Base-by-base conservation (phyloP, 345 rosid species). In the Citrus medica region DNA sequence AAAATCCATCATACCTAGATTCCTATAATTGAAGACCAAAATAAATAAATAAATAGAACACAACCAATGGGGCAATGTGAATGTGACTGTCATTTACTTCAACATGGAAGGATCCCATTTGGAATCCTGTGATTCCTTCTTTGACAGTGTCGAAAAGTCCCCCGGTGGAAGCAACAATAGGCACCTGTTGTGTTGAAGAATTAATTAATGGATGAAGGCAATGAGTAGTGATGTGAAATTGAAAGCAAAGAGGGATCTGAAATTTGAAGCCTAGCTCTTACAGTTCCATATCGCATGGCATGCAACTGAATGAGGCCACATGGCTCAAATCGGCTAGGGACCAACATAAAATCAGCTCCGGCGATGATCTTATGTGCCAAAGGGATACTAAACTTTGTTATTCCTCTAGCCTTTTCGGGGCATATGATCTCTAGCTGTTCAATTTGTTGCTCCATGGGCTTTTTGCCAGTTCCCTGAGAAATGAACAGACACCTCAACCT, bases 261-360 rank as follows among this genome's bases (percentile, higher is more conserved):
- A 28, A 35, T 46, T 46, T 46, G 51, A 46, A 46, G 16, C 17
- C 51, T 1, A 35, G 9, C 22, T 35, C 62, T 66, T 89, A 89
- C 96, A n/a, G 98, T 94, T 90, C 98, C 98, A 82, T 92, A 96
- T 85, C 97, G 88, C 99, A 94, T 94, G 35, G 99, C 97, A 27
- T 96, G 99, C 74, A 96, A 74, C 82, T 94, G 99, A 79, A 96
- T 94, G 82, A 96, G 97, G 83, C 99, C 99, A 21, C 99, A 96
- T 2, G 99, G 99, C 82, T 96, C 99, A 64, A 96, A 96, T 84
- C 99, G 88, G 77, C 99, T 96, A 0, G 97, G 97, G 77, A 93
- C 51, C 80, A 96, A 68, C 81, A 96, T 89, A 82, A 85, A 96
- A 82, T 93, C 98, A 73, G 97, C 96, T 42, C 99, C 97, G 65